A percentile compares a stretch with the other conserved stretches of the same genome.
These are phyloP conservation scores for Colletotrichum coccodes DNA, from an alignment of 2,329 filamentous ascomycete genomes.

Conservation along the genomic window DNA sequence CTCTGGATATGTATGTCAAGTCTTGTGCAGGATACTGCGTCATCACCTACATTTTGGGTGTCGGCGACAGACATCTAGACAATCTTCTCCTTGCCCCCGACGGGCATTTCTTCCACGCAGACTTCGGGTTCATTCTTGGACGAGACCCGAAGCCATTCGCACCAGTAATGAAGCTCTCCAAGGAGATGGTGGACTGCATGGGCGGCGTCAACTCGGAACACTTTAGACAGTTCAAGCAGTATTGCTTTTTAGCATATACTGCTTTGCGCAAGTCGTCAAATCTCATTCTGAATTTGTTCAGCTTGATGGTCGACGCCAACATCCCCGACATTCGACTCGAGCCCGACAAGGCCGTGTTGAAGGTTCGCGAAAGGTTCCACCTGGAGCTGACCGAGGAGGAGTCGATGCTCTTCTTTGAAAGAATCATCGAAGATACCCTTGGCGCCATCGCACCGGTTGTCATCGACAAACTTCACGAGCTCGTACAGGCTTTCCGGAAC, in stretches of 20 bases:
- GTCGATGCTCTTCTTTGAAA: conserved; percentile 86
- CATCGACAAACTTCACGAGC: conserved; percentile 93
- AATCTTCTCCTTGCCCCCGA: conserved; percentile 92
- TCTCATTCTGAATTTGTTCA: conserved; percentile 93
- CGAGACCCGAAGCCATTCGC: conserved; percentile 98
- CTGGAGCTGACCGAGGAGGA: conserved; percentile 93
- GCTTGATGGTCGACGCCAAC: conserved; percentile 96
- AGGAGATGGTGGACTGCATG: conserved; percentile 99
- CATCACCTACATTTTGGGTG: conserved; percentile 96
- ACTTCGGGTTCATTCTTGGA: conserved; percentile 97
- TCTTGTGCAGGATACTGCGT: conserved; percentile 98
- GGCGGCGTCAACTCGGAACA: conserved; percentile 84
- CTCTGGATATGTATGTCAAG: conserved; percentile 94
- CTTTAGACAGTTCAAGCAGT: conserved; percentile 91
- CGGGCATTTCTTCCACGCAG: conserved; percentile 96
- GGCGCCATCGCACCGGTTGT: conserved; percentile 92
- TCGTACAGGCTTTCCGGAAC: conserved; percentile 83
- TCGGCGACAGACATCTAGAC: conserved; percentile 94
- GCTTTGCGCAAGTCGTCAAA: conserved; percentile 90
- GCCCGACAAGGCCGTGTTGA: conserved; percentile 92
- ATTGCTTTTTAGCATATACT: conserved; percentile 94
- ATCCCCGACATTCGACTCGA: conserved; percentile 95
- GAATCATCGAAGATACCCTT: conserved; percentile 89
- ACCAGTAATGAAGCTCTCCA: conserved; percentile 94
- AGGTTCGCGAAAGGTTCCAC: conserved; percentile 95